Evolutionary conservation across 805 yeast genomes (phyloP), one percentile per base, ranked within the genome.

Genomic region (Tanozyma kutaoensis): DNA sequence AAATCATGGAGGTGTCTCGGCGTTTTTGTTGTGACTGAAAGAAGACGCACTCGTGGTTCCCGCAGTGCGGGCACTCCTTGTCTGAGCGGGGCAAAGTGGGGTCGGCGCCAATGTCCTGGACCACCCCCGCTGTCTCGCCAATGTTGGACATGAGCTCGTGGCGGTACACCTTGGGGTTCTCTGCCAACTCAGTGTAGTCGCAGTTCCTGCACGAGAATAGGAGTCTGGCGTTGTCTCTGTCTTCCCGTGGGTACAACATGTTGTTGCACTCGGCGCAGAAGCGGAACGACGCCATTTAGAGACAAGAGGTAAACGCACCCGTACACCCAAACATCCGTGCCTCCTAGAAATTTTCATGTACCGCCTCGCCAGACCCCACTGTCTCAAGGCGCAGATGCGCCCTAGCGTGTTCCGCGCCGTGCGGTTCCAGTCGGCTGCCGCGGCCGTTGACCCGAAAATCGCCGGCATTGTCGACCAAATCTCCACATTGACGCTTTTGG

Each of bases 31-130:
- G 99, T 15, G 91, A 75, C 55, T 91, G 98, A 67, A 91, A 91
- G 50, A 91, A 91, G 22, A 91, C 98, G 53, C 94, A 82, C 40
- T 86, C 95, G 37, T 74, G 72, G 33, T 79, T 77, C 40, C 70
- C 76, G 55, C 99, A 91, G 29, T 68, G 65, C 3, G 96, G 95
- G 52, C 99, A 91, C 42, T 80, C 86, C 46, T 81, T 81, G 50
- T 88, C 91, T 2, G 95, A 79, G 38, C 96, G 66, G 29, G 99
- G 99, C 46, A 91, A 73, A 2, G 98, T 91, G n/a, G 97, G 97
- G 53, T 91, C 99, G 14, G 76, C 65, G 1, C 95, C 96, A 38
- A 91, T 80, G 51, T 88, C 97, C 48, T 81, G 86, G 22, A 91
- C 94, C 28, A 81, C 94, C 42, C 97, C 97, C 1, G 97, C 97